Evolutionary conservation across 441 rosid species (phyloP).

Genomic region (Brassica balearica): DNA sequence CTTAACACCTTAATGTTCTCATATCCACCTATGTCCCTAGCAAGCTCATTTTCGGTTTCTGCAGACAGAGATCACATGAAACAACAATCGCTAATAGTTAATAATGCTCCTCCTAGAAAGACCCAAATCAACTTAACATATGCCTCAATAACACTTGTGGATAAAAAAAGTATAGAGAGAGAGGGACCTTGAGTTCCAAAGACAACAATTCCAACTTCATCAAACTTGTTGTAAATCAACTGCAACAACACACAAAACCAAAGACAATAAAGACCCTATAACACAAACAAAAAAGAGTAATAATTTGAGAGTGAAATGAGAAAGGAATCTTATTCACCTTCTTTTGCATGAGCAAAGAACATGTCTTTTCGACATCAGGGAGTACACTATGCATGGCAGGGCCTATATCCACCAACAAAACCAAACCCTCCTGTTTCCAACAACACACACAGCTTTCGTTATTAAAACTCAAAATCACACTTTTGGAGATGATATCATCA

Average conservation of each 20-base stretch:
- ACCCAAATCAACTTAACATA: conserved; percentile 3
- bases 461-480: neutral
- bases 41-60: conserved; percentile 83
- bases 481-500: neutral
- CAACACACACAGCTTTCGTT: neutral
- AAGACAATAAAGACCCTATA: conserved; percentile 8
- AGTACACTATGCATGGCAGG: conserved; percentile 79
- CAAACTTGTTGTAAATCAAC: conserved; percentile 75
- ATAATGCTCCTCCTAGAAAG: conserved; percentile 1
- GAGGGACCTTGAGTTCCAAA: conserved; percentile 85
- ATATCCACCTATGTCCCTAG: conserved; percentile 87
- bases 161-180: neutral
- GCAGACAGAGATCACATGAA: conserved; percentile 38
- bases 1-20: conserved; percentile 65
- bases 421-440: conserved; percentile 69
- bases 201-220: conserved; percentile 88
- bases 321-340: conserved; percentile 54
- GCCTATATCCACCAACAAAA: conserved; percentile 86
- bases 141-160: neutral
- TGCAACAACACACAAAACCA: conserved; percentile 48
- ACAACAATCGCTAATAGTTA: neutral
- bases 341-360: conserved; percentile 74
- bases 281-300: neutral
- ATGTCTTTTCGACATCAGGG: conserved; percentile 69
- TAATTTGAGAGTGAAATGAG: neutral